Base-by-base conservation (phyloP, 1,284 basidiomycete genomes). In the Sanguinoderma infundibulare region DNA sequence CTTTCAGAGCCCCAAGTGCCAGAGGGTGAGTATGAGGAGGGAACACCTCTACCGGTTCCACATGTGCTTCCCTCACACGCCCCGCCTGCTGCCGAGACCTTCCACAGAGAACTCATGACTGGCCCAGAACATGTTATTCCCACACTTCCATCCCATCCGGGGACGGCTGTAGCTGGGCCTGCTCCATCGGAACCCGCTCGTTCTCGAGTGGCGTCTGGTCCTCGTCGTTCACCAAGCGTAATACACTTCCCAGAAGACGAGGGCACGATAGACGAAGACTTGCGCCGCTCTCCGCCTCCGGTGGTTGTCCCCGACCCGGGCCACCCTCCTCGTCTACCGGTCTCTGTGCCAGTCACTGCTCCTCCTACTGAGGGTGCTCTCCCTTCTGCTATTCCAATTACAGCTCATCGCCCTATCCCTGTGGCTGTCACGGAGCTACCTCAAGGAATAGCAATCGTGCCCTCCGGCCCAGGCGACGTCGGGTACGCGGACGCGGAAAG, bases 401-500 rank as follows among this genome's bases (percentile, higher is more conserved):
- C 22, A 12, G n/a, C 32, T 35, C n/a, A 5, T 51, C 34, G 44
- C 38, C 14, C 60, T 2, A 49, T 57, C 30, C 52, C 47, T 32
- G 36, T 46, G 22, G 42, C 51, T 20, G 44, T 32, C 28, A 22
- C 24, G 32, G 35, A n/a, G 22, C n/a, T 36, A 15, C 28, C 56
- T 2, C 35, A 24, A 4, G 30, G 36, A 15, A 30, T 52, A 22
- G 39, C 38, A 15, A n/a, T 46, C 5, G 39, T 51, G 5, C 34
- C 39, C 6, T 74, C 75, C 7, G 74, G 72, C 10, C 75, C 76
- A 12, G 72, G 70, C 20, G 74, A 76, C 63, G 70, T 79, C n/a
- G 77, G 63, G 51, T 77, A 72, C 70, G 81, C 68, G 38, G 84
- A 87, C 35, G 81, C 81, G 30, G 79, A 89, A 61, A 79, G 79